Conservation (phyloP, 352 stramenopile genomes). For the Phytophthora aleatoria region DNA sequence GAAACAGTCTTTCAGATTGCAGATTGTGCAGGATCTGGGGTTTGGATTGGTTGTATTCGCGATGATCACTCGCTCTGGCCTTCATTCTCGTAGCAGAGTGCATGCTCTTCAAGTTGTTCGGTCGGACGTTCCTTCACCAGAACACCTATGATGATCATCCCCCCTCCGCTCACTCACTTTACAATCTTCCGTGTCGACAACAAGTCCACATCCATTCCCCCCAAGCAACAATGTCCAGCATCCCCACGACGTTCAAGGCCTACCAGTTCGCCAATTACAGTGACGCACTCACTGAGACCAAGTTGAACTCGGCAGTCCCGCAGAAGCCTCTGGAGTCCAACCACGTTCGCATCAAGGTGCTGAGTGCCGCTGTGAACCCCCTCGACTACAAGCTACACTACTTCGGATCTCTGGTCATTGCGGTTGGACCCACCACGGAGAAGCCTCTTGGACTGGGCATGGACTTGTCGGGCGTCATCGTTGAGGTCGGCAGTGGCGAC, state of each 20-base stretch:
- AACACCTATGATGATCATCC: not conserved
- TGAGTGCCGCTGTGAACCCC: constrained; percentile 34
- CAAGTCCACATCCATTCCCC: constrained; percentile 1
- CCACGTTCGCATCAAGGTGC: constrained; percentile 24
- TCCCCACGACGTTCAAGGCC: constrained; percentile 30
- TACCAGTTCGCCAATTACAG: constrained; percentile 32
- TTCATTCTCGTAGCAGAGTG: constrained; percentile 23
- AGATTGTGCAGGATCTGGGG: constrained; percentile 10
- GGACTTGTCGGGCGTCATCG: constrained; percentile 38
- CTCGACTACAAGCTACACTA: constrained; percentile 39
- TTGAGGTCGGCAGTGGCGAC: constrained; percentile 20
- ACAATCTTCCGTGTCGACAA: constrained; percentile 9
- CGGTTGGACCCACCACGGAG: constrained; percentile 21
- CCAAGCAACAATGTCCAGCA: constrained; percentile 8
- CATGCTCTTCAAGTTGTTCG: constrained; percentile 10
- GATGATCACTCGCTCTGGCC: constrained; percentile 10
- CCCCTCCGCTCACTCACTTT: constrained; percentile 6
- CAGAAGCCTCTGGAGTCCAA: constrained; percentile 22
- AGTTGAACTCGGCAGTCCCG: constrained; percentile 19
- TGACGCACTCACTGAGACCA: constrained; percentile 22
- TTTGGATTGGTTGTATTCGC: constrained; percentile 6
- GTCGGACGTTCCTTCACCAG: not conserved
- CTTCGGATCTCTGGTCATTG: constrained; percentile 15
- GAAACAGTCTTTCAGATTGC: not conserved
- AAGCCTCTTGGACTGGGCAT: constrained; percentile 43